Conservation (phyloP, 2,329 filamentous ascomycete genomes). For the Dryadomyces quercus-mongolicae region DNA sequence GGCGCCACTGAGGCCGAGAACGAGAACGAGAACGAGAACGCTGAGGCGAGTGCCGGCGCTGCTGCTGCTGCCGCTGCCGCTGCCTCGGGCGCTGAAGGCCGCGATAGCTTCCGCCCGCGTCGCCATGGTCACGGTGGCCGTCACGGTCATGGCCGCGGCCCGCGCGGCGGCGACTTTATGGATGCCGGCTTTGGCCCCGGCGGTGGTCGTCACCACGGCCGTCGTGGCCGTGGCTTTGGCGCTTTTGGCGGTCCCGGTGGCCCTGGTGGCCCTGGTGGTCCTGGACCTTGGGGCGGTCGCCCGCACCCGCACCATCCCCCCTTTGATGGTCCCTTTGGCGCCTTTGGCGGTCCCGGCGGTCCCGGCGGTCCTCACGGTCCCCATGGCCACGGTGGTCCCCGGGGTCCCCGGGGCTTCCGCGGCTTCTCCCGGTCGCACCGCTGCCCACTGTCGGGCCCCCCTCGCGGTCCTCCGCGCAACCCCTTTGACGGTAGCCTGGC, state of each 20-base stretch:
- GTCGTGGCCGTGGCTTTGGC: not conserved
- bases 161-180: conserved; percentile 2
- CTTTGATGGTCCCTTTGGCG: conserved; percentile 4
- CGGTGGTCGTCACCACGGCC: conserved; percentile 8
- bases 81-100: conserved; percentile 14
- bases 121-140: conserved; percentile 2
- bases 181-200: conserved; percentile 7
- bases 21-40: conserved; percentile 18
- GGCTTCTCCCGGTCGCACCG: not conserved
- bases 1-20: not conserved
- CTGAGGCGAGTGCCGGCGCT: conserved; percentile 5
- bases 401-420: too few species aligned
- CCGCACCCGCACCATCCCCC: too few species aligned
- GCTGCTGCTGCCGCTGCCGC: conserved; percentile 7
- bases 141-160: conserved; percentile 1
- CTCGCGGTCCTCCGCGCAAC: too few species aligned
- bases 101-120: not conserved
- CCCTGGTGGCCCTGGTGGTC: not conserved
- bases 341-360: conserved; percentile 4
- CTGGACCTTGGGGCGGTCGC: too few species aligned
- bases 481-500: too few species aligned
- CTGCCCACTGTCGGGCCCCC: not conserved
- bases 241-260: conserved; percentile 7
- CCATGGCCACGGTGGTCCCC: not conserved
- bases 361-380: not conserved